Evolutionary conservation across 2,329 filamentous ascomycete genomes (phyloP).

Genomic region (Aureobasidium sp.): DNA sequence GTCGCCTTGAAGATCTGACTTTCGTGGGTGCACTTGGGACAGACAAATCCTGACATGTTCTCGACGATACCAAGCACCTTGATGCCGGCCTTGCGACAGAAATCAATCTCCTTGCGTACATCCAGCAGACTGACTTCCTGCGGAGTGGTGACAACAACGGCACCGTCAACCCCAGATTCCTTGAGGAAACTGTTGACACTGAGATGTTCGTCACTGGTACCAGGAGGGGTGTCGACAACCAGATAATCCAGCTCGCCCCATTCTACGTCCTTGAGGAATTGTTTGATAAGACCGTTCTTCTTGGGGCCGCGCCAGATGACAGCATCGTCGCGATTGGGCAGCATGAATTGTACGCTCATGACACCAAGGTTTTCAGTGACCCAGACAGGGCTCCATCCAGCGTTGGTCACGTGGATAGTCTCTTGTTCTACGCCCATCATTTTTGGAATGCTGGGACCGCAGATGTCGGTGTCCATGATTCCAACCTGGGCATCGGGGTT

Average conservation of each 20-base stretch:
- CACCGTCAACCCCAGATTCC: slow-evolving; percentile 85
- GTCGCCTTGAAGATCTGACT: slow-evolving; percentile 83
- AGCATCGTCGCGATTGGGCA: slow-evolving; percentile 86
- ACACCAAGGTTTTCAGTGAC: slow-evolving; percentile 87
- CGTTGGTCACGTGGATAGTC: slow-evolving; percentile 81
- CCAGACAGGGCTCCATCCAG: slow-evolving; percentile 93
- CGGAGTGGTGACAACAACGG: slow-evolving; percentile 86
- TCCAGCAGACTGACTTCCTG: slow-evolving; percentile 90
- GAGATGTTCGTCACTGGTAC: slow-evolving; percentile 90
- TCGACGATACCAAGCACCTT: slow-evolving; percentile 82
- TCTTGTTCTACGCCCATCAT: slow-evolving; percentile 97
- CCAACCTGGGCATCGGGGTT: slow-evolving; percentile 74
- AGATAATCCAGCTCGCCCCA: slow-evolving; percentile 94
- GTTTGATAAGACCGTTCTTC: slow-evolving; percentile 97
- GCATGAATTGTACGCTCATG: slow-evolving; percentile 98
- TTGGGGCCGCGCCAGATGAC: slow-evolving; percentile 97
- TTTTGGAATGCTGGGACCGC: slow-evolving; percentile 90
- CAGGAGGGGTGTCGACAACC: slow-evolving; percentile 89
- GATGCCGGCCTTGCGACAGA: slow-evolving; percentile 91
- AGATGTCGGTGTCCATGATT: slow-evolving; percentile 98
- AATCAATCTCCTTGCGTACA: slow-evolving; percentile 95
- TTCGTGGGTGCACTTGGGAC: slow-evolving; percentile 75
- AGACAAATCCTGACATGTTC: slow-evolving; percentile 98
- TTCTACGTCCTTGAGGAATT: slow-evolving; percentile 94
- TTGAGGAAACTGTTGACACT: slow-evolving; percentile 88